Conservation (phyloP, 2,329 filamentous ascomycete species). For the Aureobasidium namibiae region DNA sequence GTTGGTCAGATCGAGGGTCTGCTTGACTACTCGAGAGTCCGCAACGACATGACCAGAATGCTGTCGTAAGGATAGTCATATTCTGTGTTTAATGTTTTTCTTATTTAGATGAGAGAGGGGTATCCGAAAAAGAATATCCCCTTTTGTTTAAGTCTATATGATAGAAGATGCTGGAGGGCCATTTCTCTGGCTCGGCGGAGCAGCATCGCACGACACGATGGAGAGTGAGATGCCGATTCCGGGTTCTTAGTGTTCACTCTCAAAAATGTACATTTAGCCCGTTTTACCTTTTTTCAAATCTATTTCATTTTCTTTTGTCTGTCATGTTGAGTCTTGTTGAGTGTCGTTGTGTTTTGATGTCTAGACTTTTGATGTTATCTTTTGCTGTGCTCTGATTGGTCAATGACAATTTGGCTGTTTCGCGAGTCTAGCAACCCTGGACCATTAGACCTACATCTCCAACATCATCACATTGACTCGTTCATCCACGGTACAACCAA, state of each 20-base stretch:
- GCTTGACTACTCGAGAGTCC: slow-evolving; percentile 66
- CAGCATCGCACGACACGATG: background rate
- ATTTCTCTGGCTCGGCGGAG: background rate
- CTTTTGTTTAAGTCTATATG: slow-evolving; percentile 6
- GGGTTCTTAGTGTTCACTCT: slow-evolving; percentile 13
- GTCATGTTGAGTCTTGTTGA: background rate
- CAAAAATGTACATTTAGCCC: slow-evolving; percentile 14
- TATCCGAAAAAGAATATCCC: background rate
- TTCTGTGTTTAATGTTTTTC: slow-evolving; percentile 11
- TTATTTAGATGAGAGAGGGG: slow-evolving; percentile 5
- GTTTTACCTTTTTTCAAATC: slow-evolving; percentile 10
- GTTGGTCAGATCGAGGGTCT: slow-evolving; percentile 87
- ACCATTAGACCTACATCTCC: background rate
- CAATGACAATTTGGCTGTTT: background rate
- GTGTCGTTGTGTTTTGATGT: background rate
- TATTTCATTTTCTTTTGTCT: slow-evolving; percentile 11
- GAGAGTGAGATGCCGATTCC: slow-evolving; percentile 8
- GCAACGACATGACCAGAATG: slow-evolving; percentile 84
- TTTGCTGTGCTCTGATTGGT: slow-evolving; percentile 5
- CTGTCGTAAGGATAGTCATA: slow-evolving; percentile 26
- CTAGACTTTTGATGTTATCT: background rate
- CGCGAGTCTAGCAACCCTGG: background rate
- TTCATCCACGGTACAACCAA: background rate
- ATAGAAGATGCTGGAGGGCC: slow-evolving; percentile 1
- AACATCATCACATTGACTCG: background rate